A percentile compares a stretch with the other conserved stretches of the same genome.
Evolutionary conservation across 2,329 filamentous ascomycete genomes (phyloP).

Genomic region (Endothia cerciana): DNA sequence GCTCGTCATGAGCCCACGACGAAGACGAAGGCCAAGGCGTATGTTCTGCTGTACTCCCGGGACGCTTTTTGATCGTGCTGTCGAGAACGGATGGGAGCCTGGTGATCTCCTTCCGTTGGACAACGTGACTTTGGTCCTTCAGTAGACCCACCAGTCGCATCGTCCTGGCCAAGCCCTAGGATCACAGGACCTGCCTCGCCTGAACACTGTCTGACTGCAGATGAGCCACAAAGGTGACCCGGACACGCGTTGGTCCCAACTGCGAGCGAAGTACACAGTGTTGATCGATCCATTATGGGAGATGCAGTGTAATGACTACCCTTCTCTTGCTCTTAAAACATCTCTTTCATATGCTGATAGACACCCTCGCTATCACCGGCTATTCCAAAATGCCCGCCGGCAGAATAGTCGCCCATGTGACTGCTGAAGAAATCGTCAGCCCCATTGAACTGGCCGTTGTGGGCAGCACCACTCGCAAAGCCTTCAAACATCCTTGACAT

Average conservation of each 20-base stretch:
- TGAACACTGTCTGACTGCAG: not conserved
- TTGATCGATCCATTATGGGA: not conserved
- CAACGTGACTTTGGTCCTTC: not conserved
- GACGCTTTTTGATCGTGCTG: constrained; percentile 13
- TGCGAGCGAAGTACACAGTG: not conserved
- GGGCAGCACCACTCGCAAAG: constrained; percentile 37
- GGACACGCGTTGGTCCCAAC: not conserved
- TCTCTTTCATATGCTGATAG: constrained; percentile 23
- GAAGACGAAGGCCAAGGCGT: not conserved
- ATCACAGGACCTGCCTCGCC: not conserved
- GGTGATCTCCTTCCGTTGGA: constrained; percentile 1
- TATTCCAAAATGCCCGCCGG: constrained; percentile 7
- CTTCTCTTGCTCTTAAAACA: constrained; percentile 17
- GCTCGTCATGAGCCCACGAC: not conserved
- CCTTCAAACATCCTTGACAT: constrained; percentile 55
- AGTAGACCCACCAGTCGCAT: not conserved
- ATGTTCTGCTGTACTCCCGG: constrained; percentile 10
- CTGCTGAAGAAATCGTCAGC: constrained; percentile 13
- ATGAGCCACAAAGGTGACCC: not conserved
- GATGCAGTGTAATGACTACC: not conserved
- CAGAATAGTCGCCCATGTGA: constrained; percentile 3
- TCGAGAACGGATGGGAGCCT: constrained; percentile 6
- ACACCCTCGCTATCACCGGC: constrained; percentile 11
- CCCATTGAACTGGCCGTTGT: constrained; percentile 11
- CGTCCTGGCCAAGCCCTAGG: not conserved